These are phyloP conservation scores for Nicotiana undulata DNA, from an alignment of 257 asterid species.

Conservation along the genomic window DNA sequence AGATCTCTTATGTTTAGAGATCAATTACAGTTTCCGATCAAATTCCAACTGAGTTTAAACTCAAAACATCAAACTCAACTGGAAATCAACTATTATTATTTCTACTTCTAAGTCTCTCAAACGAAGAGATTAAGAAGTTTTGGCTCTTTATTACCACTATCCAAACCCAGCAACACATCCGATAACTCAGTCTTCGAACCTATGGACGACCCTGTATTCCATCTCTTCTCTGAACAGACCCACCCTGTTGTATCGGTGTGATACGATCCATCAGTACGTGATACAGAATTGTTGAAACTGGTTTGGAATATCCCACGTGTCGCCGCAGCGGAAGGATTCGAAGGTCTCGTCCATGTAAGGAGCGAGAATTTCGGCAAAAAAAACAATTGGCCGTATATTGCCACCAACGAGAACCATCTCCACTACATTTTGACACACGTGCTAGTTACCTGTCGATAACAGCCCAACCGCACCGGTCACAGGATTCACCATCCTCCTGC, in stretches of 20 bases:
- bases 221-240: conserved; percentile 11
- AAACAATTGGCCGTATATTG: conserved; percentile 20
- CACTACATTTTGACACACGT: conserved; percentile 63
- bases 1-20: not conserved
- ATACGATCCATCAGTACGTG: not conserved
- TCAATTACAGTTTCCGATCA: conserved; percentile 1
- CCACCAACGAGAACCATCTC: conserved; percentile 70
- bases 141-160: conserved; percentile 44
- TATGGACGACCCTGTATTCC: conserved; percentile 21
- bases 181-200: conserved; percentile 33
- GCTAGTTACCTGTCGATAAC: conserved; percentile 65
- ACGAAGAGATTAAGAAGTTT: conserved; percentile 82
- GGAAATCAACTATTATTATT: not conserved
- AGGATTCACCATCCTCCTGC: conserved; percentile 88
- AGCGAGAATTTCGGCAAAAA: conserved; percentile 12
- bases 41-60: conserved; percentile 5
- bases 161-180: conserved; percentile 41
- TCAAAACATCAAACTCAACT: conserved; percentile 1
- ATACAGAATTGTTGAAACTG: not conserved
- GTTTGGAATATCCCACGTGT: conserved; percentile 3
- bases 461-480: conserved; percentile 90
- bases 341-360: conserved; percentile 12
- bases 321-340: not conserved
- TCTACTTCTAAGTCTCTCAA: conserved; percentile 1
- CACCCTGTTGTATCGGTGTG: not conserved